Evolutionary conservation across 139 green algal species (phyloP).

Genomic region (Zygnema cylindricum): DNA sequence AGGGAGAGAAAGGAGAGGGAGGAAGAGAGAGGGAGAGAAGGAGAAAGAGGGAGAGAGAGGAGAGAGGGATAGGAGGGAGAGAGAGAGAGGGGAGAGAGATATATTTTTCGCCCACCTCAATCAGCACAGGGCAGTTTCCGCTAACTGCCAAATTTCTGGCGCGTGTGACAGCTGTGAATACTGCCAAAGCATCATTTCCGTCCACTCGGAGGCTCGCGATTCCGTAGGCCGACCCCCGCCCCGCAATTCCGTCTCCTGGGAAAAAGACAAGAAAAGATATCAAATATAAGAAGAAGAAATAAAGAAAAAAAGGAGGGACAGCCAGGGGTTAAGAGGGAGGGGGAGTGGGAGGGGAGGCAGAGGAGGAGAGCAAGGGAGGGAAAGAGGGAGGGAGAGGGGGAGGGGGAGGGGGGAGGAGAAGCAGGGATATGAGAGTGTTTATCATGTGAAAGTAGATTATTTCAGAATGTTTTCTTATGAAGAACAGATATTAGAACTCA

Average conservation of each 20-base stretch:
- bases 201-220: conserved; percentile 84
- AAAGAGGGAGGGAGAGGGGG: background rate
- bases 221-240: conserved; percentile 78
- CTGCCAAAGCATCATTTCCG: conserved; percentile 84
- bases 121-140: conserved; percentile 14
- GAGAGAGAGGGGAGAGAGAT: background rate
- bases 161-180: conserved; percentile 77
- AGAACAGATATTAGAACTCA: too few species aligned
- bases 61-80: background rate
- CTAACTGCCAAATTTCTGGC: conserved; percentile 4
- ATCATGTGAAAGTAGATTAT: too few species aligned
- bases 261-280: background rate
- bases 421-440: too few species aligned
- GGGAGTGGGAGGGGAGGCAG: background rate
- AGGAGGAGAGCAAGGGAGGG: background rate
- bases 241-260: conserved; percentile 83
- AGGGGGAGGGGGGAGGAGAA: background rate
- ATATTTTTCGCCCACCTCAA: conserved; percentile 41
- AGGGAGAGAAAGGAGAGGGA: too few species aligned
- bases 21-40: too few species aligned
- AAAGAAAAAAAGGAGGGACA: background rate
- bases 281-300: conserved; percentile 43
- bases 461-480: too few species aligned
- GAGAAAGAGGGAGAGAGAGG: background rate
- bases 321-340: background rate